Evolutionary conservation across 2,329 filamentous ascomycete genomes (phyloP), one percentile per base, ranked within the genome.

Genomic region (Ophiostoma sp.): DNA sequence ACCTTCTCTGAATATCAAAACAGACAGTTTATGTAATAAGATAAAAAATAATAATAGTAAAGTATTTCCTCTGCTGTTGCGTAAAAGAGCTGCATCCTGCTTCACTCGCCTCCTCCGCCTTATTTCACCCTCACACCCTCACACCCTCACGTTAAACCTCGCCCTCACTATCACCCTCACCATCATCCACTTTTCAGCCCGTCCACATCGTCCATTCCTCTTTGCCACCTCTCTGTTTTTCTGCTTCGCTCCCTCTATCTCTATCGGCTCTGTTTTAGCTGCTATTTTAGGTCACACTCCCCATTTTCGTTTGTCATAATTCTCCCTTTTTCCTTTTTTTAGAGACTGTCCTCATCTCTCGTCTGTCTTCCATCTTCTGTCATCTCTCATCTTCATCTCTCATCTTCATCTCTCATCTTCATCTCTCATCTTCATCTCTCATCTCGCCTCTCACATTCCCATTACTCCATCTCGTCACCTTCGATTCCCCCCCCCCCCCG

Each of bases 301-400:
- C 58, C 27, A 62, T 62, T 62, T 41, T 62, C 58, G 36, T 41
- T 41, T 62, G 58, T 62, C 58, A 62, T 41, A 62, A 41, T 41
- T 62, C 14, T 62, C 58, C 45, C 58, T 62, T 62, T 62, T 62
- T 16, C n/a, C 16, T 55, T 9, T 27, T 27, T 2, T 27, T 27
- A 27, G 27, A 27, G 69, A 66, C 4, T 62, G 27, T 5, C 58
- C 36, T 62, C 55, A 16, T 60, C 55, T 60, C 18, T 38, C 58
- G 41, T 41, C 58, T 62, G 36, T 40, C 27, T 41, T 62, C 27
- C 27, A 27, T 27, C 27, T 27, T 27, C 27, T 42, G 12, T n/a
- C 38, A 41, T 55, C n/a, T 27, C 8, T 60, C 11, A 40, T 40
- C 38, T 62, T n/a, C 9, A 4, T 38, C n/a, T 38, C 9, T 38